phyloP scores from a whole-genome alignment of 2,329 filamentous ascomycete genomes.

The Blastomyces emzantsi region DNA sequence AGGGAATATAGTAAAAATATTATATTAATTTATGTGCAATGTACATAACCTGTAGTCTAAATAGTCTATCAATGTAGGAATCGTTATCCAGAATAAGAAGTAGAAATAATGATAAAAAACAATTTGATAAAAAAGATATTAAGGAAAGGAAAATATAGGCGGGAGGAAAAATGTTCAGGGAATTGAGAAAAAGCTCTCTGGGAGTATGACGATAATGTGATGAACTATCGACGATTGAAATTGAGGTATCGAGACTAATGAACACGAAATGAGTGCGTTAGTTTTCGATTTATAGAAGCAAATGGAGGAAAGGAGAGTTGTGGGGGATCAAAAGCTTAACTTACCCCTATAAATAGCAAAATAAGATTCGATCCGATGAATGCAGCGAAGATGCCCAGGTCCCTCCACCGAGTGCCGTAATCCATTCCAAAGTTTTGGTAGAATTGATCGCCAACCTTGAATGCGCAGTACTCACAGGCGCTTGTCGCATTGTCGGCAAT shows the following conservation, averaged over 20 bases:
- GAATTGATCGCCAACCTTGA: slow-evolving; percentile 70
- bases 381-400: slow-evolving; percentile 66
- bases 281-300: slow-evolving; percentile 10
- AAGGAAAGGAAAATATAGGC: not conserved
- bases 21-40: not conserved
- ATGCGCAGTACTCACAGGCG: slow-evolving; percentile 54
- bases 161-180: not conserved
- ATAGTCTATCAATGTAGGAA: not conserved
- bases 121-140: not conserved
- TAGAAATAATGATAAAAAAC: not conserved
- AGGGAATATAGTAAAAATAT: not conserved
- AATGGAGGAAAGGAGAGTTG: slow-evolving; percentile 1
- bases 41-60: not conserved
- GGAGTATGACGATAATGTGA: not conserved
- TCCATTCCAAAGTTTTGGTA: slow-evolving; percentile 58
- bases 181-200: not conserved
- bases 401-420: slow-evolving; percentile 66
- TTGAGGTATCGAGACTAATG: slow-evolving; percentile 37
- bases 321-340: slow-evolving; percentile 29
- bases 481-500: slow-evolving; percentile 40
- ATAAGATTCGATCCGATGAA: slow-evolving; percentile 72
- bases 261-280: slow-evolving; percentile 3
- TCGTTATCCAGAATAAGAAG: not conserved
- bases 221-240: slow-evolving; percentile 32
- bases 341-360: slow-evolving; percentile 50